phyloP scores from a whole-genome alignment of 73 alveolate species.

The Paramecium primaurelia region DNA sequence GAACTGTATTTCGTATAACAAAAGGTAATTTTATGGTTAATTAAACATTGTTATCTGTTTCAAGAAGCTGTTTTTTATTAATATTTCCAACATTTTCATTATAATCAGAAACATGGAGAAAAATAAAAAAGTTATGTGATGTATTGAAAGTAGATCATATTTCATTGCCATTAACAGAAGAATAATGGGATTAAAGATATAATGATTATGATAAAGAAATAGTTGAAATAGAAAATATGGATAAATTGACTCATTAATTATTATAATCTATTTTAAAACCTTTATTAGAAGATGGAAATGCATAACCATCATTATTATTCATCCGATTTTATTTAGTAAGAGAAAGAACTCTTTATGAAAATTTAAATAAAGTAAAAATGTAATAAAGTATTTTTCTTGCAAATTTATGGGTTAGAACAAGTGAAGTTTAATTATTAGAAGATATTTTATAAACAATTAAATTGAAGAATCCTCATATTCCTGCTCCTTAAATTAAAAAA shows the following conservation, averaged over 20 bases:
- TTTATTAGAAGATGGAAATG: background rate
- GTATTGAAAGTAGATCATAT: conserved; percentile 71
- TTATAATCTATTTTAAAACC: conserved; percentile 58
- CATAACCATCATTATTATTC: conserved; percentile 52
- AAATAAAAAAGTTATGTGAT: conserved; percentile 80
- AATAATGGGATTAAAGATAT: conserved; percentile 59
- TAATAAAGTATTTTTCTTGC: conserved; percentile 65
- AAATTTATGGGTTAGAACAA: conserved; percentile 67
- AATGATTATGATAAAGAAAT: conserved; percentile 64
- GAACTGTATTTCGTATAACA: conserved; percentile 47
- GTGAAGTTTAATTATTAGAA: conserved; percentile 46
- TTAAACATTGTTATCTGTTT: conserved; percentile 72
- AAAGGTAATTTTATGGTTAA: conserved; percentile 87
- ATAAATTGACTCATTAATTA: conserved; percentile 62
- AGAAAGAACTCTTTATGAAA: conserved; percentile 67
- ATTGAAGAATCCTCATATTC: conserved; percentile 58
- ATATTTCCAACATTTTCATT: conserved; percentile 80
- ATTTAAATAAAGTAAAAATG: conserved; percentile 63
- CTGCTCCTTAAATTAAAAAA: conserved; percentile 68
- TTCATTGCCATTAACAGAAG: conserved; percentile 41
- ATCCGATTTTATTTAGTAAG: conserved; percentile 64
- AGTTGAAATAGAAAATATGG: conserved; percentile 60
- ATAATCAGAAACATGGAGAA: conserved; percentile 65
- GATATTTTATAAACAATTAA: conserved; percentile 56
- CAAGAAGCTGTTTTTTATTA: conserved; percentile 72